phyloP scores from a whole-genome alignment of 2,329 filamentous ascomycete genomes.

The Fusarium nelsonii region DNA sequence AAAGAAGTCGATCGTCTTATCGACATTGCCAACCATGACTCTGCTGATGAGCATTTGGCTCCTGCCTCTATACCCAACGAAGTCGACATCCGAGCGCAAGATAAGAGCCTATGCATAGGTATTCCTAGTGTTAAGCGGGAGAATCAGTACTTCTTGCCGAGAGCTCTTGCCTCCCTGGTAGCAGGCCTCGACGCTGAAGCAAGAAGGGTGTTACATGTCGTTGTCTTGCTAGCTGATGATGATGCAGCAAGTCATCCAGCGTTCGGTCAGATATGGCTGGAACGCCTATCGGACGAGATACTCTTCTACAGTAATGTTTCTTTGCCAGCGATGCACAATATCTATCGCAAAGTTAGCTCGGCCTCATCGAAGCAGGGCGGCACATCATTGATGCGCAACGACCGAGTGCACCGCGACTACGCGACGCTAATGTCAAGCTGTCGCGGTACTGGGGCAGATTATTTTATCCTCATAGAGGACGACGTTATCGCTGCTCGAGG shows the following conservation, averaged over 20 bases:
- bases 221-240: slow-evolving; percentile 50
- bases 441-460: slow-evolving; percentile 38
- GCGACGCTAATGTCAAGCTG: slow-evolving; percentile 47
- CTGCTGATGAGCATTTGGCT: not conserved
- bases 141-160: slow-evolving; percentile 44
- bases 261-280: slow-evolving; percentile 49
- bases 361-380: fast-evolving
- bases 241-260: slow-evolving; percentile 45
- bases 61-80: not conserved
- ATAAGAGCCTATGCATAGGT: slow-evolving; percentile 42
- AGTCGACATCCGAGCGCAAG: fast-evolving
- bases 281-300: slow-evolving; percentile 48
- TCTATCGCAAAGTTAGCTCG: not conserved
- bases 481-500: slow-evolving; percentile 50
- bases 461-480: slow-evolving; percentile 52
- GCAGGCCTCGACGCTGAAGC: slow-evolving; percentile 47
- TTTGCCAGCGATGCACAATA: fast-evolving
- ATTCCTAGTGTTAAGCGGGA: slow-evolving; percentile 49
- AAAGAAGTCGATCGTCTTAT: slow-evolving; percentile 44
- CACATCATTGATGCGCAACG: slow-evolving; percentile 27
- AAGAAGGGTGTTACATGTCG: slow-evolving; percentile 45
- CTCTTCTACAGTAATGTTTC: slow-evolving; percentile 43
- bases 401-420: slow-evolving; percentile 49
- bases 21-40: not conserved
- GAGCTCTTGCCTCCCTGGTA: slow-evolving; percentile 48